These are phyloP conservation scores for Trichoderma sp. DNA, from an alignment of 2,329 filamentous ascomycete species.

Conservation along the genomic window DNA sequence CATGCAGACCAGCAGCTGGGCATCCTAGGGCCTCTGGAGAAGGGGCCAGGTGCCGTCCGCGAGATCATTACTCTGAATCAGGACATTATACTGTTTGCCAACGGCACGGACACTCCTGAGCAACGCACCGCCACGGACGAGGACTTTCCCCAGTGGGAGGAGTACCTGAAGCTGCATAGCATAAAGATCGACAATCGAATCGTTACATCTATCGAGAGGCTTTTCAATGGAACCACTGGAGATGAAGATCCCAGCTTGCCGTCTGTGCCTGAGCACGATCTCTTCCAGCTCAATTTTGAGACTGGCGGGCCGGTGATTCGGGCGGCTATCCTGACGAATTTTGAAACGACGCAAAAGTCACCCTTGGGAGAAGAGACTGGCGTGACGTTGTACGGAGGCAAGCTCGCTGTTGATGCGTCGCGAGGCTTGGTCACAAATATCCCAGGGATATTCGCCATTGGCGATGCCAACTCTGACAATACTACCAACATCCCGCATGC, in stretches of 20 bases:
- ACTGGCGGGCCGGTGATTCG: slow-evolving; percentile 50
- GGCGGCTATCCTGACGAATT: slow-evolving; percentile 56
- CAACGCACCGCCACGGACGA: slow-evolving; percentile 44
- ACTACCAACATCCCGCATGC: slow-evolving; percentile 64
- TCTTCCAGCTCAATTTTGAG: slow-evolving; percentile 57
- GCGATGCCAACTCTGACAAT: slow-evolving; percentile 63
- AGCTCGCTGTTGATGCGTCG: slow-evolving; percentile 46
- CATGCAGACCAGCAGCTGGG: slow-evolving; percentile 61
- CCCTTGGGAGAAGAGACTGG: slow-evolving; percentile 51
- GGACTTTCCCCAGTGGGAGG: slow-evolving; percentile 50
- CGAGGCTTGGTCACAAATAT: slow-evolving; percentile 56
- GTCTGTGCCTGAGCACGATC: slow-evolving; percentile 53
- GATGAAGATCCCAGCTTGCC: slow-evolving; percentile 47
- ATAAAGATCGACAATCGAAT: slow-evolving; percentile 59
- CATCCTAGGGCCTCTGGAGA: slow-evolving; percentile 51
- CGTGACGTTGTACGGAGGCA: slow-evolving; percentile 48
- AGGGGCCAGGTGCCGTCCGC: slow-evolving; percentile 49
- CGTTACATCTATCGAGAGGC: slow-evolving; percentile 52
- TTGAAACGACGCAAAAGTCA: slow-evolving; percentile 51
- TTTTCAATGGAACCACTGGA: slow-evolving; percentile 45
- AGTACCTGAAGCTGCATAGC: slow-evolving; percentile 53
- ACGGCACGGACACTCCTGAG: slow-evolving; percentile 57
- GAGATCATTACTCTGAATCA: slow-evolving; percentile 59
- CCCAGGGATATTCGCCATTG: slow-evolving; percentile 58
- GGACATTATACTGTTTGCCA: slow-evolving; percentile 60